Evolutionary conservation across 768 basidiomycete species (phyloP).

Genomic region (Kwoniella sp.): DNA sequence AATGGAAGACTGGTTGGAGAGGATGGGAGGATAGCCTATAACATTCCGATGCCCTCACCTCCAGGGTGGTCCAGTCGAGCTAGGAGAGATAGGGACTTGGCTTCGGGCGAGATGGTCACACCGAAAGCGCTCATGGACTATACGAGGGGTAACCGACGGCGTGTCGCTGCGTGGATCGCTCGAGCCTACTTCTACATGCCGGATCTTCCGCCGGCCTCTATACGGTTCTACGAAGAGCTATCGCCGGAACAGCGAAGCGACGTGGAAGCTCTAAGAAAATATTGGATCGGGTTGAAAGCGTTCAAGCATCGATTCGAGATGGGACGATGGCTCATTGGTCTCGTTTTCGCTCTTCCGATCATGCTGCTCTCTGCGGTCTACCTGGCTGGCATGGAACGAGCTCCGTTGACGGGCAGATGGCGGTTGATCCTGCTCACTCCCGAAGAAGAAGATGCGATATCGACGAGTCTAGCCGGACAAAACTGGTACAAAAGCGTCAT

Average conservation of each 20-base stretch:
- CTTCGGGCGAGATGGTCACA: not conserved
- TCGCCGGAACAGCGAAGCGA: constrained; percentile 21
- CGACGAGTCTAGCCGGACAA: constrained; percentile 74
- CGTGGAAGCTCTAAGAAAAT: constrained; percentile 36
- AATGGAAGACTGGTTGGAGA: constrained; percentile 19
- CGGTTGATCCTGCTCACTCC: constrained; percentile 85
- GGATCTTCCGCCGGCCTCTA: constrained; percentile 36
- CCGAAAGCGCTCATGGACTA: constrained; percentile 7
- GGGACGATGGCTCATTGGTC: constrained; percentile 26
- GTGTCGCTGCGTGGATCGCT: not conserved
- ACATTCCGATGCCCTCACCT: constrained; percentile 22
- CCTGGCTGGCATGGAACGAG: constrained; percentile 48
- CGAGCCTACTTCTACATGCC: constrained; percentile 39
- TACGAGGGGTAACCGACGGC: constrained; percentile 8
- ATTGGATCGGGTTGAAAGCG: constrained; percentile 32
- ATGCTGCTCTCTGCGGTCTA: constrained; percentile 40
- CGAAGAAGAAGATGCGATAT: constrained; percentile 87
- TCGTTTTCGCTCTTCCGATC: constrained; percentile 42
- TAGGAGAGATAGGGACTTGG: not conserved
- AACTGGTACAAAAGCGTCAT: constrained; percentile 86
- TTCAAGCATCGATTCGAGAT: constrained; percentile 34
- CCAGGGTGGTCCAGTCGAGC: not conserved
- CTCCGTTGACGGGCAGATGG: constrained; percentile 62
- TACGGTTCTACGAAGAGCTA: constrained; percentile 33
- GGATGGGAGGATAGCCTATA: constrained; percentile 29